phyloP scores from a whole-genome alignment of 805 yeast species.

The Cyberlindnera samutprakarnensis region DNA sequence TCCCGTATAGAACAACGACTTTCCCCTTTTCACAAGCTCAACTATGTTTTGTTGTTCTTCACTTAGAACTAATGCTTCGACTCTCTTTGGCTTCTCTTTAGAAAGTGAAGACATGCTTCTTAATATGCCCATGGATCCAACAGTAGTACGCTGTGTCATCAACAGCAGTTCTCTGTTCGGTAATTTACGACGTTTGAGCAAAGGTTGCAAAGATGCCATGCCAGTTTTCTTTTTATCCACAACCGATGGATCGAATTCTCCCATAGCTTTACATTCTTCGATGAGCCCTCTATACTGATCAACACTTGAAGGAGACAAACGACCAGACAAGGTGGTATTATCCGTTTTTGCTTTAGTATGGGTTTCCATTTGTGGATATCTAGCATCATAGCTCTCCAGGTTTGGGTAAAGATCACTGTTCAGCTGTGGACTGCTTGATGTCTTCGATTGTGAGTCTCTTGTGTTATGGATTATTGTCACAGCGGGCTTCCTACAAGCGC shows the following conservation, averaged over 20 bases:
- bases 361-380: neutral
- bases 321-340: too few species aligned
- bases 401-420: slow-evolving; percentile 4
- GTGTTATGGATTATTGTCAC: slow-evolving; percentile 13
- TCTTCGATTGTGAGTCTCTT: too few species aligned
- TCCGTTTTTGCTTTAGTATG: neutral
- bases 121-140: neutral
- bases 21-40: slow-evolving; percentile 54
- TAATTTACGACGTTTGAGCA: slow-evolving; percentile 3
- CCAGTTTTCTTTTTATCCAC: neutral
- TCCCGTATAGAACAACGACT: slow-evolving; percentile 85
- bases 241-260: neutral
- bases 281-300: neutral
- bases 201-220: neutral
- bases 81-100: slow-evolving; percentile 12
- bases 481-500: neutral
- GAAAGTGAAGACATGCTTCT: slow-evolving; percentile 7
- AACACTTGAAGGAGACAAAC: too few species aligned
- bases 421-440: too few species aligned
- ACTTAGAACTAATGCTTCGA: slow-evolving; percentile 30
- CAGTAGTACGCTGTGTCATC: slow-evolving; percentile 8
- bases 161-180: slow-evolving; percentile 8
- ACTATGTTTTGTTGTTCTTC: slow-evolving; percentile 63
- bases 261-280: neutral
- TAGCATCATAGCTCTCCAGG: slow-evolving; percentile 5